Evolutionary conservation across 2,329 filamentous ascomycete genomes (phyloP).

Genomic region (Trichoderma cornu-damae): DNA sequence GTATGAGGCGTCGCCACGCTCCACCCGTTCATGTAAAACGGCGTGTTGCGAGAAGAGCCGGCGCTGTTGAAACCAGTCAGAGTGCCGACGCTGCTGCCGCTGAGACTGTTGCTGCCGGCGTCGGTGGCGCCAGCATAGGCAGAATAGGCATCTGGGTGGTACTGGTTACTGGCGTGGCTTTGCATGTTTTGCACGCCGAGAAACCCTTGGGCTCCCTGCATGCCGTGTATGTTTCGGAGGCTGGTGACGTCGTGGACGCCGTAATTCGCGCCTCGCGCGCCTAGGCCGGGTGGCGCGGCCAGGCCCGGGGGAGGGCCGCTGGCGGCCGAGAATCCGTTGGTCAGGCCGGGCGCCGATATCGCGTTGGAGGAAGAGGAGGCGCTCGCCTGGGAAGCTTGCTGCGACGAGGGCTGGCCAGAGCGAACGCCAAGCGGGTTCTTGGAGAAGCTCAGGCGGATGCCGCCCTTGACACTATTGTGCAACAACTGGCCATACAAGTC

Average conservation of each 20-base stretch:
- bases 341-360: conserved; percentile 46
- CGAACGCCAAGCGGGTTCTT: conserved; percentile 95
- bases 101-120: background rate
- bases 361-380: conserved; percentile 55
- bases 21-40: background rate
- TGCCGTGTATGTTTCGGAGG: too few relatives aligned
- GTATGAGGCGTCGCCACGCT: background rate
- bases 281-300: conserved; percentile 66
- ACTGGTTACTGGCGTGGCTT: background rate
- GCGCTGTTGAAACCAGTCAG: background rate
- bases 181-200: too few relatives aligned
- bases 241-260: conserved; percentile 14
- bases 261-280: conserved; percentile 27
- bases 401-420: conserved; percentile 56
- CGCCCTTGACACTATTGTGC: conserved; percentile 89
- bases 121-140: background rate
- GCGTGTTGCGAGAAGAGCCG: background rate
- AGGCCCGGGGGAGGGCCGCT: conserved; percentile 80
- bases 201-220: background rate
- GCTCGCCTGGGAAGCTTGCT: conserved; percentile 36
- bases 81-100: background rate
- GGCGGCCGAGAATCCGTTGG: conserved; percentile 60
- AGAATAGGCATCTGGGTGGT: background rate
- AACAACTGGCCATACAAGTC: conserved; percentile 83
- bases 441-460: conserved; percentile 92